Conservation (phyloP, 345 rosid genomes). For the Draba incana region DNA sequence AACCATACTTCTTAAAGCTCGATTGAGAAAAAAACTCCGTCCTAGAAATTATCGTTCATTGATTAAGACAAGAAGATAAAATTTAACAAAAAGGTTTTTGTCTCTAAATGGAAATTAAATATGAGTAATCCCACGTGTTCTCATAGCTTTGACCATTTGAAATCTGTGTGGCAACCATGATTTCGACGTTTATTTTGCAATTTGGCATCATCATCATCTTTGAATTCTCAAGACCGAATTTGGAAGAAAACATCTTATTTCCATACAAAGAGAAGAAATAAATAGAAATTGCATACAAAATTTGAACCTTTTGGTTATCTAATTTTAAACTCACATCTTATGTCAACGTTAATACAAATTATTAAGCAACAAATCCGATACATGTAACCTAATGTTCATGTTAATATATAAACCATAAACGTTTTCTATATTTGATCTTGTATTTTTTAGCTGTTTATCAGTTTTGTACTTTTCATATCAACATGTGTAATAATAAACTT, state of each 20-base stretch:
- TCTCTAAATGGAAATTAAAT: background rate
- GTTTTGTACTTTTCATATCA: no score
- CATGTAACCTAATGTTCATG: slow-evolving; percentile 1
- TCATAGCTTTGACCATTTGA: background rate
- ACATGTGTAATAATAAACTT: no score
- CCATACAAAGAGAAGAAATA: background rate
- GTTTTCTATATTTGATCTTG: no score
- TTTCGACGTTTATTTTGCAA: background rate
- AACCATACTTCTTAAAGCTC: background rate
- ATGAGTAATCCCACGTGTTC: background rate
- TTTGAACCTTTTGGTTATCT: no score
- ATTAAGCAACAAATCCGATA: background rate
- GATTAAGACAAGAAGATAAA: slow-evolving; percentile 7
- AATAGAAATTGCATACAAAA: background rate
- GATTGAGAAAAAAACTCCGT: background rate
- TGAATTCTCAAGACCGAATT: background rate
- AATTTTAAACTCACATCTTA: no score
- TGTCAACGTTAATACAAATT: no score
- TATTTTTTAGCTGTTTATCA: no score
- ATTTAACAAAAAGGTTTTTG: background rate
- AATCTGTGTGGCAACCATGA: background rate
- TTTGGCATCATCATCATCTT: background rate
- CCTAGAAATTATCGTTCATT: background rate
- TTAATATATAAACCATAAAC: background rate
- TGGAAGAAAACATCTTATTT: background rate